phyloP scores from a whole-genome alignment of 768 basidiomycete genomes.

The Cubamyces lactineus region DNA sequence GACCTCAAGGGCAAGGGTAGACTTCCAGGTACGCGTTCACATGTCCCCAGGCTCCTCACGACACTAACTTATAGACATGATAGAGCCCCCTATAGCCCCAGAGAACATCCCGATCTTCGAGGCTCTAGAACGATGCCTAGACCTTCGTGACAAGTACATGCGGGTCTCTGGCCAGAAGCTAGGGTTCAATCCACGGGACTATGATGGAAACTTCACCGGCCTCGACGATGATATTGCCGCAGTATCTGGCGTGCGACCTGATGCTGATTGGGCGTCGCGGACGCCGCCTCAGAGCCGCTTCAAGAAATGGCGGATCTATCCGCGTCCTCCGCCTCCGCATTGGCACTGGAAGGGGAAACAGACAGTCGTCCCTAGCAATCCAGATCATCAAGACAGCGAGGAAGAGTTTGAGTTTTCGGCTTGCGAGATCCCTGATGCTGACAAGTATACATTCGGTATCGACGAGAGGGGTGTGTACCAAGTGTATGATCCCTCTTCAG shows the following conservation, averaged over 20 bases:
- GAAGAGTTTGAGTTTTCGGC: conserved; percentile 70
- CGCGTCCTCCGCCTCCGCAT: conserved; percentile 90
- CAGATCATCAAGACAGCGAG: conserved; percentile 28
- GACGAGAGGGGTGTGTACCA: conserved; percentile 93
- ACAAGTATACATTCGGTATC: conserved; percentile 64
- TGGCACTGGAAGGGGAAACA: conserved; percentile 81
- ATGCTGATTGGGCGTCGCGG: conserved; percentile 45
- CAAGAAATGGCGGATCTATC: conserved; percentile 86
- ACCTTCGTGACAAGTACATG: conserved; percentile 96
- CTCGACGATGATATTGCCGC: conserved; percentile 64
- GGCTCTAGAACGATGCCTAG: conserved; percentile 81
- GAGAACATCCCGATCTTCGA: conserved; percentile 53
- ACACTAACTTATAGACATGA: background rate
- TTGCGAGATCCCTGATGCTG: conserved; percentile 75
- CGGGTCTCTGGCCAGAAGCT: conserved; percentile 82
- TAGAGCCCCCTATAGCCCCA: conserved; percentile 25
- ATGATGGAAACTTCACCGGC: conserved; percentile 78
- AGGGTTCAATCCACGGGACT: conserved; percentile 92
- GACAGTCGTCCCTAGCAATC: conserved; percentile 31
- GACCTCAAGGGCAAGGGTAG: conserved; percentile 13
- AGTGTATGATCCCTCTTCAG: conserved; percentile 52
- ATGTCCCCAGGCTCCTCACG: conserved; percentile 5
- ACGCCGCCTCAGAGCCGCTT: conserved; percentile 38
- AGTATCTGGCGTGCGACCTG: conserved; percentile 69
- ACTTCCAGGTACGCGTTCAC: conserved; percentile 9